Evolutionary conservation across 2,329 filamentous ascomycete species (phyloP).

Genomic region (Paecilomyces niveus): DNA sequence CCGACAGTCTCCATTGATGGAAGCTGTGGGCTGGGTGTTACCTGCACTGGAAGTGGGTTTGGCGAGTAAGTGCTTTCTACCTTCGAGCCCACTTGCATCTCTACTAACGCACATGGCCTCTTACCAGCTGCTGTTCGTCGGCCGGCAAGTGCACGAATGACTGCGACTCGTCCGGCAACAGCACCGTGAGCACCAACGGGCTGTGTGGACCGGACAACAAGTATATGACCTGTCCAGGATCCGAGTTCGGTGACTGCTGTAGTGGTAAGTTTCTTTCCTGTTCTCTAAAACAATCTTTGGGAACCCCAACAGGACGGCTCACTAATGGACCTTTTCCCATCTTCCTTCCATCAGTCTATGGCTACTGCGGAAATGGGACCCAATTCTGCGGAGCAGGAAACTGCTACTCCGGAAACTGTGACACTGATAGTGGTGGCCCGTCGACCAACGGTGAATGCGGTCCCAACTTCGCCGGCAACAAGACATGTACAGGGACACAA

Average conservation of each 20-base stretch:
- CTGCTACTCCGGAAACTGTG: conserved; percentile 17
- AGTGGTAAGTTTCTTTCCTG: too few relatives aligned
- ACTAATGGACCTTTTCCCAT: too few relatives aligned
- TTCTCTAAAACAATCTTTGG: too few relatives aligned
- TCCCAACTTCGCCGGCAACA: conserved; percentile 18
- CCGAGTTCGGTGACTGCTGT: too few relatives aligned
- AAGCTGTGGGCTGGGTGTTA: neutral
- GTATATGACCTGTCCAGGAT: neutral
- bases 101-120: too few relatives aligned
- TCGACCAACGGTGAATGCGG: conserved; percentile 17
- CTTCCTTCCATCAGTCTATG: too few relatives aligned
- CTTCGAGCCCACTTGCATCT: too few relatives aligned
- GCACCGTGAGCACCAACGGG: neutral
- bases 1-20: neutral
- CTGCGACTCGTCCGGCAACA: neutral
- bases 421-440: conserved; percentile 15
- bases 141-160: neutral
- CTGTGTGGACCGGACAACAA: neutral
- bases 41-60: neutral
- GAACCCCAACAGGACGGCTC: too few relatives aligned
- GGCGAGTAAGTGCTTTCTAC: too few relatives aligned
- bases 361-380: conserved; percentile 1
- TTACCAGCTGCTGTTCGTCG: neutral
- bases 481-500: conserved; percentile 20
- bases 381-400: conserved; percentile 17